Percentiles rank a stretch among this genome's conserved stretches.
Evolutionary conservation across 2,329 filamentous ascomycete species (phyloP).

Genomic region (Phoma sp.): DNA sequence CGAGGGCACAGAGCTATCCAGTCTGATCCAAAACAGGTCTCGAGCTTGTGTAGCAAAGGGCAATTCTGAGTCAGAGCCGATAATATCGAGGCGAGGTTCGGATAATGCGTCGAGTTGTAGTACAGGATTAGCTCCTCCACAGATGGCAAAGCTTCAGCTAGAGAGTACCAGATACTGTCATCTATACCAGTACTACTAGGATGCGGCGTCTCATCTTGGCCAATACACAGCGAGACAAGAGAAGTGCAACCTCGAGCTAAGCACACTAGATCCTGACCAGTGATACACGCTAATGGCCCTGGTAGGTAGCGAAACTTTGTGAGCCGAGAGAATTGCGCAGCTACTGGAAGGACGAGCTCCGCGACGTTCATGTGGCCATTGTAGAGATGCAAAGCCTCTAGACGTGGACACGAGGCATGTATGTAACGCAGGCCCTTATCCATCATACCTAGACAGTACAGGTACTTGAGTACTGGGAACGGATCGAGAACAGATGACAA

Average conservation of each 20-base stretch:
- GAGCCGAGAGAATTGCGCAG: not conserved
- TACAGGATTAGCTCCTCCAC: not conserved
- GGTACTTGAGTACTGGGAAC: not conserved
- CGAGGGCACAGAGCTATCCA: not conserved
- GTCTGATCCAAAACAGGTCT: not conserved
- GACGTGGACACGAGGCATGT: not conserved
- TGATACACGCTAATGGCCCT: not conserved
- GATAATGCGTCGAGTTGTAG: not conserved
- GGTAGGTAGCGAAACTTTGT: not conserved
- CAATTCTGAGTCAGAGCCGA: not conserved
- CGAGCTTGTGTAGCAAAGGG: not conserved
- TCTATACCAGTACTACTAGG: not conserved
- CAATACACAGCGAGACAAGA: not conserved
- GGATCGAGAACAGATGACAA: not conserved
- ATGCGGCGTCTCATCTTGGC: not conserved
- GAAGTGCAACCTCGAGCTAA: not conserved
- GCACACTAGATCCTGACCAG: not conserved
- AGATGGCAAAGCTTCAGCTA: not conserved
- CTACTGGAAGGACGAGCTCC: not conserved
- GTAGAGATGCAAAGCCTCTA: slow-evolving; percentile 1
- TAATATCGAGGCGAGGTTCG: not conserved
- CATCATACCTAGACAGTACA: not conserved
- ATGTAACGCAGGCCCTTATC: not conserved
- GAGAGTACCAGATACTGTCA: not conserved
- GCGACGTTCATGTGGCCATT: not conserved